A percentile compares a stretch with the other conserved stretches of the same genome.
Evolutionary conservation across 78 protist species (phyloP).

Genomic region (Dictyostelium intermedium): DNA sequence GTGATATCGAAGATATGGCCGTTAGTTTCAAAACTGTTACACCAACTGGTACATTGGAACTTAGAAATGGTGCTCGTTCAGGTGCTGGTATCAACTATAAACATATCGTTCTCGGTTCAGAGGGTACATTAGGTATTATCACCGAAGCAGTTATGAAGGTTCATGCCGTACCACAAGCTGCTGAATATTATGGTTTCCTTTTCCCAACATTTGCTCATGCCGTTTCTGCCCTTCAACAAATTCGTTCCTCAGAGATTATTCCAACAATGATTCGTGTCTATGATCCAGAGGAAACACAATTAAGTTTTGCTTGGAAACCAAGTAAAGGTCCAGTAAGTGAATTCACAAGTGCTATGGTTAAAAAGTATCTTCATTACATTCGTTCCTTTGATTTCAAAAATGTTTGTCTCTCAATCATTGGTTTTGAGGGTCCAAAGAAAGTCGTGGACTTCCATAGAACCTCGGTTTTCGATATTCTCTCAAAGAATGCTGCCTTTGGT

Average conservation of each 20-base stretch:
- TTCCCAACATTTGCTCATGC: conserved; percentile 61
- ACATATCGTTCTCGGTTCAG: conserved; percentile 86
- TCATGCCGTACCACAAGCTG: conserved; percentile 67
- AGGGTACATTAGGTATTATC: conserved; percentile 92
- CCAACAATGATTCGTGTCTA: conserved; percentile 81
- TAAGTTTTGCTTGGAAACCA: conserved; percentile 87
- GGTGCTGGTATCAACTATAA: conserved; percentile 89
- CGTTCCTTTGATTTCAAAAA: conserved; percentile 35
- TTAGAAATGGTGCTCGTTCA: conserved; percentile 69
- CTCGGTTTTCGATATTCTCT: conserved; percentile 54
- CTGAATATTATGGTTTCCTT: conserved; percentile 68
- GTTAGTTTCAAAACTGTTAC: conserved; percentile 86
- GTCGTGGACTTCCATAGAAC: conserved; percentile 45
- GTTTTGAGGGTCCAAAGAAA: conserved; percentile 86
- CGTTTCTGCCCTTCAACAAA: conserved; percentile 75
- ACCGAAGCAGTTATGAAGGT: conserved; percentile 89
- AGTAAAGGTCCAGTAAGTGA: conserved; percentile 52
- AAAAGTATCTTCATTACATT: conserved; percentile 68
- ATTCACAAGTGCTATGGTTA: conserved; percentile 26
- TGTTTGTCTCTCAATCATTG: conserved; percentile 77
- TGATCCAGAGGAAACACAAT: conserved; percentile 80
- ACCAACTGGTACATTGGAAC: conserved; percentile 88
- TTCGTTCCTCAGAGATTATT: conserved; percentile 79
- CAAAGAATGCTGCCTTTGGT: conserved; percentile 60
- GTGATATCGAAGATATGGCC: conserved; percentile 92